Conservation (phyloP, 2,329 filamentous ascomycete species). For the Laburnicola sp. region DNA sequence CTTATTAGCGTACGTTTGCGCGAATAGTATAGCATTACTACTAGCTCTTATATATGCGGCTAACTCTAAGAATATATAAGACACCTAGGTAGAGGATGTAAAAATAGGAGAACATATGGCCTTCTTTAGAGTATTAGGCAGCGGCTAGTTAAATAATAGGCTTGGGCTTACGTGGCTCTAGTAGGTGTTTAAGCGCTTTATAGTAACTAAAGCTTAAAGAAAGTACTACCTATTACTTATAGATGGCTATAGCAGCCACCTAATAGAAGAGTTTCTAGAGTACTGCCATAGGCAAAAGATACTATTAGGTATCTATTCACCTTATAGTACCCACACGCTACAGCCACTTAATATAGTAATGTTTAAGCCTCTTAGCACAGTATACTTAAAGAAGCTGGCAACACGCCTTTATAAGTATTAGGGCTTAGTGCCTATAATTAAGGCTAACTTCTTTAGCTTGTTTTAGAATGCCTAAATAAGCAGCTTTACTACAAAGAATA, state of each 20-base stretch:
- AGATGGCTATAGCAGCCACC: slow-evolving; percentile 7
- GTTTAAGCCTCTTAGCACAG: too few species aligned
- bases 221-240: slow-evolving; percentile 7
- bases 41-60: slow-evolving; percentile 14
- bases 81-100: slow-evolving; percentile 9
- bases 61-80: too few species aligned
- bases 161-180: slow-evolving; percentile 11
- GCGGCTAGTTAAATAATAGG: slow-evolving; percentile 9
- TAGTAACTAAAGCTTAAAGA: slow-evolving; percentile 6
- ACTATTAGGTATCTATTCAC: too few species aligned
- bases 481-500: too few species aligned
- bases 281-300: slow-evolving; percentile 8
- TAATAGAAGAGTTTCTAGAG: neutral
- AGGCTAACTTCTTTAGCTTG: too few species aligned
- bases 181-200: slow-evolving; percentile 13
- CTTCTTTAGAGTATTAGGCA: slow-evolving; percentile 3
- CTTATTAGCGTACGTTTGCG: slow-evolving; percentile 14
- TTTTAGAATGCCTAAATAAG: too few species aligned
- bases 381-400: too few species aligned
- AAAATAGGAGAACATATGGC: slow-evolving; percentile 2
- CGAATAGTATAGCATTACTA: slow-evolving; percentile 9
- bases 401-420: too few species aligned
- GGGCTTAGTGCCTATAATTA: too few species aligned
- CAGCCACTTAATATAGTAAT: too few species aligned
- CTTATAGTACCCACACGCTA: too few species aligned